Evolutionary conservation across 192 early-diverging fungal genomes (phyloP), one percentile per base, ranked within the genome.

Genomic region (Endogone sp.): DNA sequence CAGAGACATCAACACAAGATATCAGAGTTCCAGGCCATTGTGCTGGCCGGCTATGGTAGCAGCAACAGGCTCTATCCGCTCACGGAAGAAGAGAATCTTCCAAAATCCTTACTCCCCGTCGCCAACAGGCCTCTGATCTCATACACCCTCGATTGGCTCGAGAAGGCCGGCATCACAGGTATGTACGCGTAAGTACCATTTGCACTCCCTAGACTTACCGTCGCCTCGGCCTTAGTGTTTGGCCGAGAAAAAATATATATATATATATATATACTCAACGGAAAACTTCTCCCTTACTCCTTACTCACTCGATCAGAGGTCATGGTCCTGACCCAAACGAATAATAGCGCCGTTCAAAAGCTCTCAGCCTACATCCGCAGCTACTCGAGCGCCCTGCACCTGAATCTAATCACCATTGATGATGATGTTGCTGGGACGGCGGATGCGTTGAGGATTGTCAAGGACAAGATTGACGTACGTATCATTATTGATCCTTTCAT

Each of bases 81-180:
- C 71, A 86, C 90, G 6, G 91, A 94, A 65, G 90, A 90, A 59
- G 85, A 88, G 56, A 92, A 88, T 74, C 75, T 91, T 70, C 95
- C 98, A 58, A 98, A 99, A 77, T 95, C 95, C 2, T 84, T 97
- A 55, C 83, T 99, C 31, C 98, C 98, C 3, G 81, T 98, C 37
- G 95, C 91, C 2, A 97, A 97, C 74, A 91, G 91, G 74, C 98
- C 98, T 62, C 94, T 98, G 89, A 87, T 99, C 69, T 88, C 90
- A 71, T 95, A 99, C 73, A 88, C 90, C 24, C 81, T 99, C 56
- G 87, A 96, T 65, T 98, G 98, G 96, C 84, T 99, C 3, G 95
- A 98, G 73, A 80, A 82, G 44, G 93, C 95, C 16, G 89, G 89
- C 63, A 86, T 96, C 56, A 55, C 70, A 61, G 80, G 80, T 82